Evolutionary conservation across 139 green algal species (phyloP).

Genomic region (Coccomyxa sp.): DNA sequence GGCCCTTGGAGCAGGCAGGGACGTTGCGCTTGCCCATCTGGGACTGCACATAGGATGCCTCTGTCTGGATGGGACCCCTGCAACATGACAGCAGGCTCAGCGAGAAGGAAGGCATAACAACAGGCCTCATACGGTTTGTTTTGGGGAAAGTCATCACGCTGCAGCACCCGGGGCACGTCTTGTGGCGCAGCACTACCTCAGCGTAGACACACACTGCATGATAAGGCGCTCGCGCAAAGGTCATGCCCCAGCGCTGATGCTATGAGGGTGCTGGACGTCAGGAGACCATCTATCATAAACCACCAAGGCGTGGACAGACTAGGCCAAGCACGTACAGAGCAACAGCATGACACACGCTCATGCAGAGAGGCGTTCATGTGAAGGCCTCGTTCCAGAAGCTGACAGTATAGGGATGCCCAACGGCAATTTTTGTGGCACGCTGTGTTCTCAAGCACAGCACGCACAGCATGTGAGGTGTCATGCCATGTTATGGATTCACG

Average conservation of each 20-base stretch:
- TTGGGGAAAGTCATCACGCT: background rate
- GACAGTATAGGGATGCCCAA: background rate
- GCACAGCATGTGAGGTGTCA: background rate
- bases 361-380: background rate
- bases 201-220: too few relatives aligned
- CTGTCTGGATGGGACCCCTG: background rate
- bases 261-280: too few relatives aligned
- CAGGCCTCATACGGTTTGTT: background rate
- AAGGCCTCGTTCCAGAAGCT: background rate
- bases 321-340: too few relatives aligned
- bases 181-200: too few relatives aligned
- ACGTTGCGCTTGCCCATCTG: background rate
- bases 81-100: background rate
- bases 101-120: background rate
- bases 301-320: too few relatives aligned
- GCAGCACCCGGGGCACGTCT: background rate
- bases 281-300: too few relatives aligned
- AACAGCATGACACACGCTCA: too few relatives aligned
- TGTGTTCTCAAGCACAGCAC: background rate
- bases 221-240: too few relatives aligned
- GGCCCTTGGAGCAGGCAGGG: background rate
- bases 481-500: background rate
- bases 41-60: background rate
- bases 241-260: too few relatives aligned
- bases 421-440: background rate